These are phyloP conservation scores for Leptosphaerulina australis DNA, from an alignment of 2,329 filamentous ascomycete species.

Conservation along the genomic window DNA sequence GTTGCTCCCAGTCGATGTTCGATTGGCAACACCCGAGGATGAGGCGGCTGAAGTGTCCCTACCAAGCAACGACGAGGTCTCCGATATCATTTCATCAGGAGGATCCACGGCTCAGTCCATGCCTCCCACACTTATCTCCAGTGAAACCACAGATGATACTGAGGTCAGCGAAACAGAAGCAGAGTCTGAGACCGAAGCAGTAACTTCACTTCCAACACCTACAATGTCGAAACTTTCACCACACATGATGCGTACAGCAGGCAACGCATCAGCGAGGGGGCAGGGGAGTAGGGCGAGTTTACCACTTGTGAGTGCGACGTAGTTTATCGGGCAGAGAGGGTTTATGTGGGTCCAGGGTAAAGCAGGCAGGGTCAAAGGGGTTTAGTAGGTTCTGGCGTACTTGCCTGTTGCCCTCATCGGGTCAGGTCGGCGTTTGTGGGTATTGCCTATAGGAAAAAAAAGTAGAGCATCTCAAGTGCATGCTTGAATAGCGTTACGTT, in stretches of 20 bases:
- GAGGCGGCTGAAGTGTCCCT: slow-evolving; percentile 27
- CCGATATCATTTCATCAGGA: slow-evolving; percentile 17
- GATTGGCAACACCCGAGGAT: not conserved
- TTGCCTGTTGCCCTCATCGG: slow-evolving; percentile 14
- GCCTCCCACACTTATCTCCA: not conserved
- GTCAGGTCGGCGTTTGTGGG: slow-evolving; percentile 13
- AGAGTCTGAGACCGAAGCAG: slow-evolving; percentile 18
- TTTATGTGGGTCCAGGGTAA: no score
- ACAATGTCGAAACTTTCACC: slow-evolving; percentile 24
- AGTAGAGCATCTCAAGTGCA: not conserved
- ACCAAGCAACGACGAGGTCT: slow-evolving; percentile 26
- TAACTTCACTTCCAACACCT: slow-evolving; percentile 13
- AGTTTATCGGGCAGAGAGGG: no score
- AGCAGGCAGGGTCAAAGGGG: no score
- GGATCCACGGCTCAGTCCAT: slow-evolving; percentile 9
- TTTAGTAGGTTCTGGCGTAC: not conserved
- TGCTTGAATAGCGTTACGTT: no score
- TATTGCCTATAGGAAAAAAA: not conserved
- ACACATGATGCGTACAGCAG: slow-evolving; percentile 39
- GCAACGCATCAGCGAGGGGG: slow-evolving; percentile 21
- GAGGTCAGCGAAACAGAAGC: slow-evolving; percentile 32
- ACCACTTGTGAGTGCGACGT: slow-evolving; percentile 39
- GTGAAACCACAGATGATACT: slow-evolving; percentile 17
- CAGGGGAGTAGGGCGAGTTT: slow-evolving; percentile 28
- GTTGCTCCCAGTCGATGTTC: slow-evolving; percentile 24